These are phyloP conservation scores for Coprinopsis cinerea DNA, from an alignment of 768 basidiomycete genomes.

Conservation along the genomic window DNA sequence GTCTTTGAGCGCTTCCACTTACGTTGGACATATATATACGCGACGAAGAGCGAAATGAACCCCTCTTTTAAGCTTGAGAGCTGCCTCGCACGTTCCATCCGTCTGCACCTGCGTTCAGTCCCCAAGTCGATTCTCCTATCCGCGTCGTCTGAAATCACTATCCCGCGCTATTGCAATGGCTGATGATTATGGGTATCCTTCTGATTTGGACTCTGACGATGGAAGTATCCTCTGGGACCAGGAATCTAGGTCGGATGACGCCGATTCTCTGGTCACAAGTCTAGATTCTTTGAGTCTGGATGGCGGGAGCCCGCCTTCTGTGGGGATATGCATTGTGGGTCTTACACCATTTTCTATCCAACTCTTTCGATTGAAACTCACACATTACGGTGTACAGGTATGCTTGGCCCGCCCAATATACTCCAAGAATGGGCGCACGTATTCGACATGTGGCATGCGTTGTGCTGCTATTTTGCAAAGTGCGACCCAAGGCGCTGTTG, in stretches of 20 bases:
- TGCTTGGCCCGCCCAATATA: not conserved
- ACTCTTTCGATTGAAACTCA: not conserved
- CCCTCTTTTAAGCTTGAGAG: no score
- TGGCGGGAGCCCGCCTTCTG: not conserved
- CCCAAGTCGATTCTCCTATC: no score
- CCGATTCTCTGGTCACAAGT: not conserved
- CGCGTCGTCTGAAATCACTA: no score
- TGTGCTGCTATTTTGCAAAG: not conserved
- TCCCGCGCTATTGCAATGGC: not conserved
- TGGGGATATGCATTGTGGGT: not conserved
- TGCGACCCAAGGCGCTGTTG: no score
- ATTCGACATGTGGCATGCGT: not conserved
- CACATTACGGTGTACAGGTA: not conserved
- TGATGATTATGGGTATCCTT: not conserved
- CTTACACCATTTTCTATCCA: not conserved
- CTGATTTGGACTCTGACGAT: conserved; percentile 9
- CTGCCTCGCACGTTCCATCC: no score
- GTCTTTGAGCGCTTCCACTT: no score
- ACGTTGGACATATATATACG: no score
- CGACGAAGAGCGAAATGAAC: no score
- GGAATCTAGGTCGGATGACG: not conserved
- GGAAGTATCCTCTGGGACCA: conserved; percentile 2
- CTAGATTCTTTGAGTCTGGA: not conserved
- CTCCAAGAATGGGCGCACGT: no score
- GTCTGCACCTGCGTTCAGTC: no score